Evolutionary conservation across 306 rosid species (phyloP).

Genomic region (Trifolium repens): DNA sequence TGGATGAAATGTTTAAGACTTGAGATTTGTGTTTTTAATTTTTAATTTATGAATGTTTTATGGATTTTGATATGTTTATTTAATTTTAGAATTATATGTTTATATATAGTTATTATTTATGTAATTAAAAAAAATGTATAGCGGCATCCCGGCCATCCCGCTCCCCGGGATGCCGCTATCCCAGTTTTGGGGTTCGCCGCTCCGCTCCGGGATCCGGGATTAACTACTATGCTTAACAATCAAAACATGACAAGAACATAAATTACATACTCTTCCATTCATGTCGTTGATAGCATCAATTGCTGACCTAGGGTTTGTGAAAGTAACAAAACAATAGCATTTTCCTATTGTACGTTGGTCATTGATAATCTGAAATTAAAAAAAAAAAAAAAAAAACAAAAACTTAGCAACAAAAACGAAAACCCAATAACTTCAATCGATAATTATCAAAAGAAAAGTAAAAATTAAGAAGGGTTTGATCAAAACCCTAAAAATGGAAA

Average conservation of each 20-base stretch:
- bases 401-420: slow-evolving; percentile 15
- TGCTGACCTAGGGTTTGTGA: slow-evolving; percentile 86
- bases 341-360: slow-evolving; percentile 77
- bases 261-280: slow-evolving; percentile 85
- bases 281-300: slow-evolving; percentile 80
- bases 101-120: too few relatives aligned
- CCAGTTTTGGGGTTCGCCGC: too few relatives aligned
- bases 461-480: not conserved
- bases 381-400: not conserved
- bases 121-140: too few relatives aligned
- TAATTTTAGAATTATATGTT: too few relatives aligned
- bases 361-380: slow-evolving; percentile 70
- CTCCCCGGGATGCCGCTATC: too few relatives aligned
- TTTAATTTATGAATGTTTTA: too few relatives aligned
- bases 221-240: not conserved
- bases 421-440: slow-evolving; percentile 11
- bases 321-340: slow-evolving; percentile 93
- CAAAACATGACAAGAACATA: slow-evolving; percentile 22
- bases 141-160: too few relatives aligned
- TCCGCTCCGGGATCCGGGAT: too few relatives aligned
- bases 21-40: too few relatives aligned
- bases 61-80: too few relatives aligned
- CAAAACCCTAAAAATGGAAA: slow-evolving; percentile 31
- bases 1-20: too few relatives aligned
- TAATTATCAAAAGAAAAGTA: not conserved